These are phyloP conservation scores for Penicillium sp. DNA, from an alignment of 2,329 filamentous ascomycete species.

Conservation along the genomic window DNA sequence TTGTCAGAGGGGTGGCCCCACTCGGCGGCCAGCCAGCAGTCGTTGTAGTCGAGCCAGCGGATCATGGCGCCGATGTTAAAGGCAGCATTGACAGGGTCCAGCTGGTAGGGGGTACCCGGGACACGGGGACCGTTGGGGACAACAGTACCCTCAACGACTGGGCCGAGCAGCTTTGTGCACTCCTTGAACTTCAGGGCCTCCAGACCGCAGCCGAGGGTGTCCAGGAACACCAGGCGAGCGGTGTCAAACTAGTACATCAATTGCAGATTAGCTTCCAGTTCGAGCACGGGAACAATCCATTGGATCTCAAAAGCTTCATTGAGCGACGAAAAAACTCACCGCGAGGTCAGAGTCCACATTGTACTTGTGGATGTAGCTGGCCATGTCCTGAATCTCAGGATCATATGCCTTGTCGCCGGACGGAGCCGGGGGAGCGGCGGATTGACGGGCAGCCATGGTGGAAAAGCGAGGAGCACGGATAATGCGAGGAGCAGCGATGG, in stretches of 20 bases:
- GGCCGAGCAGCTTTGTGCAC: conserved; percentile 92
- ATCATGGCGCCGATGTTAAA: conserved; percentile 99
- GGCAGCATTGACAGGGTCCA: conserved; percentile 92
- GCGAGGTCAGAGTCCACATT: conserved; percentile 88
- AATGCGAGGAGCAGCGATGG: conserved; percentile 25
- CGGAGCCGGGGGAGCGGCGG: conserved; percentile 37
- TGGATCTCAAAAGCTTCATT: not conserved
- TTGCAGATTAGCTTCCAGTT: conserved; percentile 2
- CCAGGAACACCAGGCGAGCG: conserved; percentile 92
- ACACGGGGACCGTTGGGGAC: conserved; percentile 92
- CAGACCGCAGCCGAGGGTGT: conserved; percentile 94
- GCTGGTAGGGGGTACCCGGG: conserved; percentile 86
- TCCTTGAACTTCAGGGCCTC: conserved; percentile 95
- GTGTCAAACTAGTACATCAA: conserved; percentile 68
- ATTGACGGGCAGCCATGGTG: conserved; percentile 46
- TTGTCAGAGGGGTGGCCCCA: conserved; percentile 99
- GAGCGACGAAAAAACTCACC: conserved; percentile 57
- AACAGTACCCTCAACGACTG: conserved; percentile 82
- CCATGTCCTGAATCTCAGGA: conserved; percentile 92
- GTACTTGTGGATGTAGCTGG: conserved; percentile 90
- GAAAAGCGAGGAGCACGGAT: conserved; percentile 40
- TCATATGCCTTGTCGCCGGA: conserved; percentile 67
- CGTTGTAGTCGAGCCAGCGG: conserved; percentile 99
- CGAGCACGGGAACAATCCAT: not conserved
- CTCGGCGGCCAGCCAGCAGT: conserved; percentile 98